These are phyloP conservation scores for Polychytrium aggregatum DNA, from an alignment of 192 early-diverging fungal genomes.

Conservation along the genomic window DNA sequence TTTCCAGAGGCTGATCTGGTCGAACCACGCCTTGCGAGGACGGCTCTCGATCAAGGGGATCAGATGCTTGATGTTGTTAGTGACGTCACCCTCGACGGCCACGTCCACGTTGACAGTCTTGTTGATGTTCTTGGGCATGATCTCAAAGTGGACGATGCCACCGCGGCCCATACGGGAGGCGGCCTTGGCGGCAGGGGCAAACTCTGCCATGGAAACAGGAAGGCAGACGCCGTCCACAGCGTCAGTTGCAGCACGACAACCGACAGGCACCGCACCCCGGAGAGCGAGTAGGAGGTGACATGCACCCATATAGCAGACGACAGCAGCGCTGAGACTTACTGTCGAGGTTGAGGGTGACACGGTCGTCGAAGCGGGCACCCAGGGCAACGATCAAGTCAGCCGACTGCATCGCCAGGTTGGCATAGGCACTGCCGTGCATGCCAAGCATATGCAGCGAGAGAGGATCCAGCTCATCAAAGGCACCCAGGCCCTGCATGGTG, in stretches of 20 bases:
- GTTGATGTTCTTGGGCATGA: conserved; percentile 99
- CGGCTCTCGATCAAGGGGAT: conserved; percentile 61
- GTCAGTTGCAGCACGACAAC: too few relatives aligned
- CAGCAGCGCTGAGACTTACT: conserved; percentile 12
- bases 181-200: conserved; percentile 85
- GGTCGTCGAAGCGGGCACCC: conserved; percentile 96
- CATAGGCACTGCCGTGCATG: conserved; percentile 97
- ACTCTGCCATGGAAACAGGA: conserved; percentile 35
- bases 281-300: background rate
- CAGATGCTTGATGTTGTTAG: conserved; percentile 70
- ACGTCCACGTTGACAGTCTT: conserved; percentile 87
- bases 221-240: too few relatives aligned
- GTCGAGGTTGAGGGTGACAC: conserved; percentile 84
- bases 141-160: conserved; percentile 98
- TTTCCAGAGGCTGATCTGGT: conserved; percentile 78
- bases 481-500: conserved; percentile 86
- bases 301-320: too few relatives aligned
- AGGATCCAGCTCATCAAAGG: conserved; percentile 85
- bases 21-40: conserved; percentile 76
- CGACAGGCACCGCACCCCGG: background rate
- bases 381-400: conserved; percentile 91
- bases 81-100: conserved; percentile 92
- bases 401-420: conserved; percentile 95
- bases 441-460: conserved; percentile 93
- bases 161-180: conserved; percentile 80